Evolutionary conservation across 495 filamentous ascomycete species (phyloP), one percentile per base, ranked within the genome.

Genomic region (Daldinia concentrica): DNA sequence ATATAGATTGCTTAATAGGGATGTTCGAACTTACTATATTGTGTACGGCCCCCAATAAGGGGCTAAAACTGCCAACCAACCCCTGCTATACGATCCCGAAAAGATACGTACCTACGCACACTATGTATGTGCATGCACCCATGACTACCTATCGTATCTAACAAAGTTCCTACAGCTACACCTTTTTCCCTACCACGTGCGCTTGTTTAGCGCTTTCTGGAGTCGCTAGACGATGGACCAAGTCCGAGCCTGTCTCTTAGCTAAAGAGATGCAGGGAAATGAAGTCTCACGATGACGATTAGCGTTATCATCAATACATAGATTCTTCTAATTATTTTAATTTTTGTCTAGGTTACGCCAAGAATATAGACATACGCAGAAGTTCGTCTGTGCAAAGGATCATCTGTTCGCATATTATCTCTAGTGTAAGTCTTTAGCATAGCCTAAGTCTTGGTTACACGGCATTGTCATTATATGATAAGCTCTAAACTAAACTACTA

Each of bases 361-460:
- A 14, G 34, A 14, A 36, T 11, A 14, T 36, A 36, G 34, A 36
- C 1, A 1, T 36, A 36, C 11, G 32, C 12, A 36, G 34, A 36
- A 12, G 12, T 36, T 36, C 34, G 34, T 4, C 11, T 2, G 34
- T 14, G 11, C 34, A 14, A 14, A 36, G 11, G 34, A 36, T 14
- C 14, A 36, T 36, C 34, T 2, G 1, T 12, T 36, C 34, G 34
- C 34, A 14, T 36, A 48, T 22, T n/a, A 17, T 4, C 30, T 52
- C 24, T 4, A 29, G 4, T 3, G 1, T 22, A 15, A 26, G 26
- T 30, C 9, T 29, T 52, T 9, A 52, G 15, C 19, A 52, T 30
- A n/a, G 50, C 50, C 4, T 52, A 26, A 26, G n/a, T 22, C 34
- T 3, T 12, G 12, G 64, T 67, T 60, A 54, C 45, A 67, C 41